These are phyloP conservation scores for Umbelopsis sp. DNA, from an alignment of 192 early-diverging fungal genomes.

Conservation along the genomic window DNA sequence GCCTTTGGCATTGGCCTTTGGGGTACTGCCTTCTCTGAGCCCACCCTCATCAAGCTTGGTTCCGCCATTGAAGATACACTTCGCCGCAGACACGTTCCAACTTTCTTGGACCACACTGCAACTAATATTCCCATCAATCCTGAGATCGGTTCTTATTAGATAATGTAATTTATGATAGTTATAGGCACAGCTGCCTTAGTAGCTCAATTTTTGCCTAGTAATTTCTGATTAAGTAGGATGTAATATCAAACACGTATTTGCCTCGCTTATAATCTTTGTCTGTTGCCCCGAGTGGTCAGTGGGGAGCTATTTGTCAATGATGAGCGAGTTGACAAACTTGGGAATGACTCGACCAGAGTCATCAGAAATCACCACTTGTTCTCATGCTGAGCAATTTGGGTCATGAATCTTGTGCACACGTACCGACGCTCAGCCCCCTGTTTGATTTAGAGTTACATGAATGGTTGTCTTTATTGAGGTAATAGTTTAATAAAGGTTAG, in stretches of 20 bases:
- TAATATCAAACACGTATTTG: neutral
- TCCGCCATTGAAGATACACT: slow-evolving; percentile 23
- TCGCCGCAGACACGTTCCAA: slow-evolving; percentile 5
- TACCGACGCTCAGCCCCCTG: no score
- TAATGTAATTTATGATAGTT: neutral
- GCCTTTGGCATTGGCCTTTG: slow-evolving; percentile 12
- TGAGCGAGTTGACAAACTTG: no score
- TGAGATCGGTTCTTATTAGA: slow-evolving; percentile 18
- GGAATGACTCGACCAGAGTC: no score
- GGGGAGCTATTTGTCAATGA: no score
- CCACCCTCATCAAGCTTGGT: slow-evolving; percentile 19
- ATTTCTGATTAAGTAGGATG: neutral
- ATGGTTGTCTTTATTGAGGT: no score
- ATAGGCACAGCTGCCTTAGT: neutral
- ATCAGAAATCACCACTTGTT: no score
- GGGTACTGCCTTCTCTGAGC: slow-evolving; percentile 17
- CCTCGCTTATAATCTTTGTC: no score
- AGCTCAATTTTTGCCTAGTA: neutral
- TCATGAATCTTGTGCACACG: no score
- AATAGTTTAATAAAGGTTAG: no score
- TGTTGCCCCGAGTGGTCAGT: no score
- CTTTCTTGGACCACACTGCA: slow-evolving; percentile 5
- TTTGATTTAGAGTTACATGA: no score
- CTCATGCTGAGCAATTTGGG: no score
- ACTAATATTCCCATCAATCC: slow-evolving; percentile 21